Conservation (phyloP, 1,284 basidiomycete genomes). For the Sporisorium iseilematis-ciliati region DNA sequence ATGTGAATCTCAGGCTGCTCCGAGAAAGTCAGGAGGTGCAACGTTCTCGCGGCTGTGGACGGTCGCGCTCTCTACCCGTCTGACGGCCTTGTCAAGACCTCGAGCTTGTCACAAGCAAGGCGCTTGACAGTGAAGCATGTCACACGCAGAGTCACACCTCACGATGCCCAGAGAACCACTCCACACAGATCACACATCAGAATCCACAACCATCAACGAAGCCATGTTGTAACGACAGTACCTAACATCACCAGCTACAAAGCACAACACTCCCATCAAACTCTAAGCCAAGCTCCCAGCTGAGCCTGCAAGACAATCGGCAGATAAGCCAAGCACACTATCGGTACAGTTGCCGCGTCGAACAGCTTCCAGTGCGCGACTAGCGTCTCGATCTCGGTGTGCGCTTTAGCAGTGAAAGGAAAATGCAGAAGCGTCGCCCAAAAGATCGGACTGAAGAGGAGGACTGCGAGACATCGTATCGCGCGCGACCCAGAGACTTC, state of each 20-base stretch:
- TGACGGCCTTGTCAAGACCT: too few relatives aligned
- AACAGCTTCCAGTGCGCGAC: slow-evolving; percentile 31
- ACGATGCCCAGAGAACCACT: too few relatives aligned
- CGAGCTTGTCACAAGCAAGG: too few relatives aligned
- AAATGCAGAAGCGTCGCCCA: slow-evolving; percentile 10
- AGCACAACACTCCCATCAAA: not conserved
- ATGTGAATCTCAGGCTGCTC: too few relatives aligned
- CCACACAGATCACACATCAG: too few relatives aligned
- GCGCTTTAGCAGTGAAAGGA: not conserved
- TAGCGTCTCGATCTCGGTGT: not conserved
- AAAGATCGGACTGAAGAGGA: slow-evolving; percentile 20
- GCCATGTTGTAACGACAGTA: too few relatives aligned
- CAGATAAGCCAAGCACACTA: slow-evolving; percentile 36
- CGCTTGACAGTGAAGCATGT: too few relatives aligned
- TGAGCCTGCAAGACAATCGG: slow-evolving; percentile 42
- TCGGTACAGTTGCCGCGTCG: slow-evolving; percentile 28
- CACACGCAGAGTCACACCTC: not conserved
- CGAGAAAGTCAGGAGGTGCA: too few relatives aligned
- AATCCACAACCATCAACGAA: too few relatives aligned
- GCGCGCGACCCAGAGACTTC: not conserved
- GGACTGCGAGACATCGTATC: not conserved
- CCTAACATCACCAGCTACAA: not conserved
- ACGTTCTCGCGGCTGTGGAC: too few relatives aligned
- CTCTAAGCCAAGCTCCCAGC: slow-evolving; percentile 11
- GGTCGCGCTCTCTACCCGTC: too few relatives aligned